Evolutionary conservation across 345 rosid species (phyloP), one percentile per base, ranked within the genome.

Genomic region (Punica granatum): DNA sequence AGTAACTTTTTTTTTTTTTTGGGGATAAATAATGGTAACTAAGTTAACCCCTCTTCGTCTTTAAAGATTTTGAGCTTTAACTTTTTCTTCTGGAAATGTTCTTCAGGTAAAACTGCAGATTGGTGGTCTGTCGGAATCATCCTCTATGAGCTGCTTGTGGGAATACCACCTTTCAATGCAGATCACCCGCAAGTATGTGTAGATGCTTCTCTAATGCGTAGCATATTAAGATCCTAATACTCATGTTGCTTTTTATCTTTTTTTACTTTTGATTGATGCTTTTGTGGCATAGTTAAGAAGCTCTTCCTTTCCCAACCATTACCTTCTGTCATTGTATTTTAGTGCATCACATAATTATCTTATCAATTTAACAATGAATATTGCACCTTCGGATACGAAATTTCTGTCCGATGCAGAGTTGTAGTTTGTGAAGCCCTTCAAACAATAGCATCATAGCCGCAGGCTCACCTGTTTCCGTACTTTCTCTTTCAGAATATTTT

Each of bases 81-180:
- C 48, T 58, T 30, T 28, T 31, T 30, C 13, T 43, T 36, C 60
- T 26, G 33, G 23, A 12, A 19, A 48, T 35, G 36, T 58, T 74
- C 70, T 76, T 65, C 67, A 94, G 98, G 93, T 75, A 85, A 83
- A 78, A 89, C 98, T 62, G 97, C 99, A 53, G 99, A 94, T 80
- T 91, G 99, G 99, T 94, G 99, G 99, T 94, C 99, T 46, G 93
- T 91, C 30, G 99, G 99, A 49, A 70, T 94, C 62, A 88, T 91
- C 80, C 95, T 91, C 54, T 94, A 82, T 78, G 98, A 94, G 84
- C 44, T 94, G 80, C 89, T 94, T 42, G 93, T 91, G 11, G 98
- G 99, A 41, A 76, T 91, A 48, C 98, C 99, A 46, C 98, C 98
- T 64, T 94, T 94, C 81, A 91, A 91, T 81, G 98, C 98, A 67